A percentile compares a stretch with the other conserved stretches of the same genome.
phyloP scores from a whole-genome alignment of 2,329 filamentous ascomycete species.

The Raffaelea ambrosiae region DNA sequence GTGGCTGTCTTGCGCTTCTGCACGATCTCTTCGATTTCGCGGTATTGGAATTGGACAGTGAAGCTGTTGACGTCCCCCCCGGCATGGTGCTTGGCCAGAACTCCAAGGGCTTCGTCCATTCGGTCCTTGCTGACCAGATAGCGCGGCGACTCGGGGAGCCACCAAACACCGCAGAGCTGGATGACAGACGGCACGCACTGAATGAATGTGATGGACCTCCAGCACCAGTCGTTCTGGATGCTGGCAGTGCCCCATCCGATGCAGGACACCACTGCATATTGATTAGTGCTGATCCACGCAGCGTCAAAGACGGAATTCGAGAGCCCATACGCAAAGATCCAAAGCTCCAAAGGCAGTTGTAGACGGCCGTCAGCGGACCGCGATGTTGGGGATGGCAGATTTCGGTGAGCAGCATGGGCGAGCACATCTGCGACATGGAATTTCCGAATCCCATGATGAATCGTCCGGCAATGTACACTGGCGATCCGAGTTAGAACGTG shows the following conservation, averaged over 20 bases:
- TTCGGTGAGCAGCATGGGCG: slow-evolving; percentile 56
- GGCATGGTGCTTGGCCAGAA: slow-evolving; percentile 53
- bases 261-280: too few species aligned
- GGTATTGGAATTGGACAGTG: slow-evolving; percentile 57
- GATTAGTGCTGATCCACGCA: too few species aligned
- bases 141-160: slow-evolving; percentile 57
- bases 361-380: slow-evolving; percentile 54
- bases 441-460: slow-evolving; percentile 61
- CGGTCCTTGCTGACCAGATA: slow-evolving; percentile 56
- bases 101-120: slow-evolving; percentile 46
- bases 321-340: slow-evolving; percentile 42
- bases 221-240: slow-evolving; percentile 54
- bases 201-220: slow-evolving; percentile 57
- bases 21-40: slow-evolving; percentile 60
- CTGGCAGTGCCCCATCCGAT: slow-evolving; percentile 55
- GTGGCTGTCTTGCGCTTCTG: slow-evolving; percentile 37
- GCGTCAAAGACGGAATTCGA: too few species aligned
- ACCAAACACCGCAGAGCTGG: slow-evolving; percentile 58
- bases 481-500: too few species aligned
- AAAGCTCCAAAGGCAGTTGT: slow-evolving; percentile 59
- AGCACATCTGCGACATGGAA: slow-evolving; percentile 54
- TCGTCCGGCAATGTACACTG: slow-evolving; percentile 52
- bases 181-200: slow-evolving; percentile 54
- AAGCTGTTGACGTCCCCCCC: slow-evolving; percentile 47
- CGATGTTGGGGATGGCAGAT: slow-evolving; percentile 62